Base-by-base conservation (phyloP, 1,139 yeast species). In the Zygoascus meyerae region DNA sequence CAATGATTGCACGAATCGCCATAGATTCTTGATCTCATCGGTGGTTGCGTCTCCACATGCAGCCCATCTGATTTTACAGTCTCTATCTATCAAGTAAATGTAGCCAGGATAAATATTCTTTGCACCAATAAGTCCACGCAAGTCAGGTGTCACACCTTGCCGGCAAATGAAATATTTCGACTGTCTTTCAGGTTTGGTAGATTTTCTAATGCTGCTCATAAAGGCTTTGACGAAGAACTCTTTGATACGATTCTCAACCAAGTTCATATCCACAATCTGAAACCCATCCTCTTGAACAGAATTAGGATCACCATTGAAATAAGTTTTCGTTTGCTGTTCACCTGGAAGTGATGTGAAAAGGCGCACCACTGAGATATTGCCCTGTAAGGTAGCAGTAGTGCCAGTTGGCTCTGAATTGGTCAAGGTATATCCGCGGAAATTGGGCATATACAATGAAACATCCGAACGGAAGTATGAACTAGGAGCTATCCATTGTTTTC, bases 1-100 rank as follows among this genome's bases (percentile, higher is more conserved):
- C 26, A 59, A 40, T 5, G 55, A 53, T 11, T 69, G 68, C 0
- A 84, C 80, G 45, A 83, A 76, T 56, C 77, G 81, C 86, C 89
- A 82, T 55, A 86, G 65, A 30, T 77, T 67, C n/a, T 69, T 67
- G 43, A 71, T 67, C 55, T 90, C 97, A 33, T 74, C 73, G 9
- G 75, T 79, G 14, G 73, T 72, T 2, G 95, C 83, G 44, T 74
- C 76, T 1, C 98, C 98, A 60, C 95, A 79, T 1, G 90, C 86
- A 12, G 90, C 92, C 97, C 97, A 92, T 58, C 98, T 73, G 43
- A 92, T 81, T 57, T 76, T 81, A 46, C 86, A 83, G 12, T 79
- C 70, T 14, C 72, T 71, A 59, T 92, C 98, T 33, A 92, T 73
- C 14, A 92, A 70, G 57, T 87, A 84, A 8, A 87, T 71, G 62